phyloP scores from a whole-genome alignment of 805 yeast genomes.

The Saturnispora serradocipensis region DNA sequence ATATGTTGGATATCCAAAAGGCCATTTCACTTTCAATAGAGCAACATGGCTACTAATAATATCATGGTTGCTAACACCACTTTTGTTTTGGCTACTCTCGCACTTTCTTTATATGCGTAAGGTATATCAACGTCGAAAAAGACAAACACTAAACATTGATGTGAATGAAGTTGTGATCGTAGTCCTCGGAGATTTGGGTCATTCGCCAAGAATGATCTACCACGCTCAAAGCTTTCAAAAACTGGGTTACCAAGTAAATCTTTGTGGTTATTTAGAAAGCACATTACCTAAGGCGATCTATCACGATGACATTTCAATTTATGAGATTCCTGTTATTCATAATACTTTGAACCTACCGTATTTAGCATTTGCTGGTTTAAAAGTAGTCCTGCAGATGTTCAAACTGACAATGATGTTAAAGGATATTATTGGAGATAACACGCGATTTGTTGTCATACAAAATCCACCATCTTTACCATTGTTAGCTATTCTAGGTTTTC shows the following conservation, averaged over 20 bases:
- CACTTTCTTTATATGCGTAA: constrained; percentile 20
- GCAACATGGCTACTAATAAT: constrained; percentile 39
- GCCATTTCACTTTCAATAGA: constrained; percentile 21
- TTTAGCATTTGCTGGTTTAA: constrained; percentile 44
- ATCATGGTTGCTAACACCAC: constrained; percentile 39
- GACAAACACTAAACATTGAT: constrained; percentile 11
- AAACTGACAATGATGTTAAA: constrained; percentile 41
- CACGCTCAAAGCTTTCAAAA: constrained; percentile 75
- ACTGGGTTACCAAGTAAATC: constrained; percentile 62
- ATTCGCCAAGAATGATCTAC: constrained; percentile 89
- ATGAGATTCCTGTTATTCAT: constrained; percentile 33
- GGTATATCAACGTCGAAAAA: constrained; percentile 8
- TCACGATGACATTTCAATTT: constrained; percentile 40
- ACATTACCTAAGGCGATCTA: constrained; percentile 40
- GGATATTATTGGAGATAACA: constrained; percentile 44
- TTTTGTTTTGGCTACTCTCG: constrained; percentile 36
- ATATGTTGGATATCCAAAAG: constrained; percentile 18
- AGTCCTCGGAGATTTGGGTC: constrained; percentile 90
- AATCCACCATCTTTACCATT: constrained; percentile 93
- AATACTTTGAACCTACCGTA: constrained; percentile 40
- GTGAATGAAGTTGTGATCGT: constrained; percentile 58
- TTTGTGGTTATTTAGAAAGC: constrained; percentile 75
- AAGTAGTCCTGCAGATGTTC: constrained; percentile 49
- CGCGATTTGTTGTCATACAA: constrained; percentile 65
- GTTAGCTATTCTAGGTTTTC: constrained; percentile 50